Evolutionary conservation across 345 rosid genomes (phyloP), one percentile per base, ranked within the genome.

Genomic region (Kernera saxatilis): DNA sequence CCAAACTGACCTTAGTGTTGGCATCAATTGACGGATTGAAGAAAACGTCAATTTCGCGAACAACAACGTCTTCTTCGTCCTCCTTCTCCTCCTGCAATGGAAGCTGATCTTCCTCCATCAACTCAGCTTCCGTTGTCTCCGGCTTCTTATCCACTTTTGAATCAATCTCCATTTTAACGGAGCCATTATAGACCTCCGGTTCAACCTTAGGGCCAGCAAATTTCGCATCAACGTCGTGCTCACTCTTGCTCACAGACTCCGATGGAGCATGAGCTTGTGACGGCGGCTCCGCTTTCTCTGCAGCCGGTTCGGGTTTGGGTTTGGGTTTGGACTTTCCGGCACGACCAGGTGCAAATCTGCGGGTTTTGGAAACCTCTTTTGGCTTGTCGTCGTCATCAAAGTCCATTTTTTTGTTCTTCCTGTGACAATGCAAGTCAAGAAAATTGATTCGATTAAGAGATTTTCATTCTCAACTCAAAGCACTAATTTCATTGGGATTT

Each of bases 41-140:
- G 83, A 67, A 88, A 45, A 93, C 97, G 21, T 93, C 96, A 23
- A 93, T 87, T 79, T 88, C 96, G 4, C 96, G 92, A 80, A 90
- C 91, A 78, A 90, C 82, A 78, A 76, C 81, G 59, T 88, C 92
- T 77, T 84, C 86, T 21, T 5, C 64, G 1, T 65, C 77, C 35
- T 73, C 61, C 13, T 68, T 81, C 81, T 74, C 85, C 23, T 77
- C 76, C 11, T 30, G 69, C 23, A 46, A 46, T 41, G 73, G 63
- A 26, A 49, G 76, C 51, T 45, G 71, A 22, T 73, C 85, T 56
- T 67, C 80, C 11, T 70, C 82, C 79, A 74, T 67, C 22, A 77
- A 32, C 35, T 79, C 88, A 45, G 70, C 71, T n/a, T 49, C 66
- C 45, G 37, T 56, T 23, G 56, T 26, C 44, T 66, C 82, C 21